Base-by-base conservation (phyloP, 2,329 filamentous ascomycete genomes). In the Fusarium buharicum region DNA sequence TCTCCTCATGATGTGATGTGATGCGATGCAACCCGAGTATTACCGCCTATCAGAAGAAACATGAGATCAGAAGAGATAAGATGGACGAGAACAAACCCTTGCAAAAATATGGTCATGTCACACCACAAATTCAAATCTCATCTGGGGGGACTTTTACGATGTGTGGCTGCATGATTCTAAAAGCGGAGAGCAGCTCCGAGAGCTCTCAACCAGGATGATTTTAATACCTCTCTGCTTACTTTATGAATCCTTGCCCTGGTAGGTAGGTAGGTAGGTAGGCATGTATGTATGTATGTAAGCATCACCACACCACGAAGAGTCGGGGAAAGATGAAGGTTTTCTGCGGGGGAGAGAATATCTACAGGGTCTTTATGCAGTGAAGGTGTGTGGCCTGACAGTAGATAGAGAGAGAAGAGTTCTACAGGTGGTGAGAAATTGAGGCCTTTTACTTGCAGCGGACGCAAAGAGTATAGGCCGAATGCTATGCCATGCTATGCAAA, bases 161-260 rank as follows among this genome's bases (percentile, higher is more conserved):
- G 46, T 43, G 31, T 50, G 39, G 22, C 53, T 37, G 46, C 37
- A 43, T 51, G 47, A 17, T 18, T 48, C 56, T 51, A 37, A 55
- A 68, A 64, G 39, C 45, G 55, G 59, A 59, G 59, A 39, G n/a
- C 36, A 62, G 44, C 41, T 16, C 66, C 65, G 66, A 52, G 51
- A 50, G 27, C 36, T 8, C 28, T 44, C n/a, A 16, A 37, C 44
- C 45, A 13, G 36, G 46, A 55, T 43, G 28, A 43, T 57, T 41
- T 24, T 44, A 53, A 60, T 64, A 40, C 58, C 62, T 55, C 59
- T 46, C 22, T 16, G 22, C 43, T 47, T 55, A 55, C 56, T 54
- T 54, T n/a, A 34, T 37, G 30, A 43, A 48, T 22, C 47, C 41
- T 36, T 17, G 28, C 56, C 37, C 44, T 46, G 41, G 30, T 10